Conservation (phyloP, 2,329 filamentous ascomycete species). For the Aschersonia sp. region DNA sequence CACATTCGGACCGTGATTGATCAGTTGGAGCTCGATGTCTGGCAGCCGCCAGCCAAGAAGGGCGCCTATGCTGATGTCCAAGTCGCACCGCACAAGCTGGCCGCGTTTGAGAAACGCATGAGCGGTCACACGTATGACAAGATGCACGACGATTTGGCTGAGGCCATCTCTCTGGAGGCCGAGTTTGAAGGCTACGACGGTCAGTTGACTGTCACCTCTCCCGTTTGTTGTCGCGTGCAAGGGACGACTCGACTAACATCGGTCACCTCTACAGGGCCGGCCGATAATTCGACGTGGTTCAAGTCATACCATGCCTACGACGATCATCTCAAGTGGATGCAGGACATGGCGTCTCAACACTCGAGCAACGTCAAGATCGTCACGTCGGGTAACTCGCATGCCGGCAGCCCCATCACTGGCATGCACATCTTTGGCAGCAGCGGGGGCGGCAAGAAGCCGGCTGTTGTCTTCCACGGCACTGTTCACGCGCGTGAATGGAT, state of each 20-base stretch:
- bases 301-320: slow-evolving; percentile 36
- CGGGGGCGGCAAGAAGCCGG: slow-evolving; percentile 31
- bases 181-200: slow-evolving; percentile 14
- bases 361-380: slow-evolving; percentile 32
- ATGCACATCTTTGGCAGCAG: slow-evolving; percentile 37
- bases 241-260: background rate
- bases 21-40: slow-evolving; percentile 19
- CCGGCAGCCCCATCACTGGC: slow-evolving; percentile 44
- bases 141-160: slow-evolving; percentile 24
- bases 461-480: slow-evolving; percentile 40
- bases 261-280: slow-evolving; percentile 4
- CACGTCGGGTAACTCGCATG: slow-evolving; percentile 28
- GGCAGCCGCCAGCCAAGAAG: slow-evolving; percentile 18
- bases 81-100: slow-evolving; percentile 19
- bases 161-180: slow-evolving; percentile 20
- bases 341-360: slow-evolving; percentile 26
- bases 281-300: slow-evolving; percentile 28
- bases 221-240: background rate
- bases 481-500: slow-evolving; percentile 50
- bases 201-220: slow-evolving; percentile 6
- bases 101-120: slow-evolving; percentile 17
- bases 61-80: slow-evolving; percentile 24
- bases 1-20: slow-evolving; percentile 18
- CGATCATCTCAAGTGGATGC: slow-evolving; percentile 33
- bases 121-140: background rate